A percentile compares a stretch with the other conserved stretches of the same genome.
These are phyloP conservation scores for Pleurostoma richardsiae DNA, from an alignment of 2,329 filamentous ascomycete genomes.

Conservation along the genomic window DNA sequence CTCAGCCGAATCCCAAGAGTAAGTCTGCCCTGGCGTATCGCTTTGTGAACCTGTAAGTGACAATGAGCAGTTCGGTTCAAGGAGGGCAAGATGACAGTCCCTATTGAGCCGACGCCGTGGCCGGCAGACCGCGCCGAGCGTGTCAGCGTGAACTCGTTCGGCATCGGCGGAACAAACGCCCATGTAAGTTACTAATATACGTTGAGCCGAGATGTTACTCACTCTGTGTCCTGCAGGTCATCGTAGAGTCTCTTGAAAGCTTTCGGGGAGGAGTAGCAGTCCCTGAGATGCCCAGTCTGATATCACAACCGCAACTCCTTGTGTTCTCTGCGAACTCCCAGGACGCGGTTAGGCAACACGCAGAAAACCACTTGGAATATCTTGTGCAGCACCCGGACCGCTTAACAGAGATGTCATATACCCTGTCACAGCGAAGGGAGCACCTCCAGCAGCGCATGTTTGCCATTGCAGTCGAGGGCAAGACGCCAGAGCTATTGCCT, in stretches of 20 bases:
- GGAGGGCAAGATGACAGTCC: slow-evolving; percentile 20
- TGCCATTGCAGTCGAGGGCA: not conserved
- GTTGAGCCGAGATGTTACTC: no score
- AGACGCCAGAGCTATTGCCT: not conserved
- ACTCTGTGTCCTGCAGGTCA: not conserved
- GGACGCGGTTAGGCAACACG: not conserved
- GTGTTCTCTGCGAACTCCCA: slow-evolving; percentile 2
- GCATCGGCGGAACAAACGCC: slow-evolving; percentile 28
- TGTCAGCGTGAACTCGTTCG: slow-evolving; percentile 26
- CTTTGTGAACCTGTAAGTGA: not conserved
- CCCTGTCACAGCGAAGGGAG: not conserved
- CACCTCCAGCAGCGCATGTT: not conserved
- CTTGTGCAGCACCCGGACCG: not conserved
- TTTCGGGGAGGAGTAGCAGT: not conserved
- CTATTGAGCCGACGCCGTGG: slow-evolving; percentile 21
- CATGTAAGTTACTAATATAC: slow-evolving; percentile 13
- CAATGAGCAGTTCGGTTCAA: slow-evolving; percentile 15
- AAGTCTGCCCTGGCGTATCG: not conserved
- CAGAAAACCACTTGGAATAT: not conserved
- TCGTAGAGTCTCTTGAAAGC: slow-evolving; percentile 1
- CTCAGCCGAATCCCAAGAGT: slow-evolving; percentile 20
- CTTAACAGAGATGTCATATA: slow-evolving; percentile 2
- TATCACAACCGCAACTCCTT: not conserved
- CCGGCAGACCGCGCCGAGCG: slow-evolving; percentile 16
- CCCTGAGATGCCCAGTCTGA: not conserved